Base-by-base conservation (phyloP, 2,329 filamentous ascomycete species). In the Hypoxylon sp. region DNA sequence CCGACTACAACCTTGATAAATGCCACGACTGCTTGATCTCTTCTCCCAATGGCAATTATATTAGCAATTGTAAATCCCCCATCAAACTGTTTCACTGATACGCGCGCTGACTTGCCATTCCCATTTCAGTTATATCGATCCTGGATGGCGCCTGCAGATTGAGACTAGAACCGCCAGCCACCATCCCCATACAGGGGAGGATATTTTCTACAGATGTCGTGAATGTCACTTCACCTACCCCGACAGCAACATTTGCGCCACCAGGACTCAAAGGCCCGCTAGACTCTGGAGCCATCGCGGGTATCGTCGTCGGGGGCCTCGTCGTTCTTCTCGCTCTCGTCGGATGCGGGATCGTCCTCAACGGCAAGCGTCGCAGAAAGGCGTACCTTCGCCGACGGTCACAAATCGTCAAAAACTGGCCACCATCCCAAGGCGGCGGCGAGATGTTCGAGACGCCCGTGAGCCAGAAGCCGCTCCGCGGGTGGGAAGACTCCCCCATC, bases 81-180 rank as follows among this genome's bases (percentile, higher is more conserved):
- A 5, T 5, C 14, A 19, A 32, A 25, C 19, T 58, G 28, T 11
- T 36, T 23, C 17, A 60, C n/a, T 11, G 2, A 17, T 0, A 1
- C 5, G 28, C 38, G 13, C 30, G 17, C 67, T 74, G 36, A 73
- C 63, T 10, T 25, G 30, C 61, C 3, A 19, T 36, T n/a, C 23
- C 4, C 2, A 28, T 43, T 17, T 41, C 72, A 81, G 71, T 78
- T 62, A 51, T 71, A 17, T 70, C 70, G 5, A 55, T 85, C 36
- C 80, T 90, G 6, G 79, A 87, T 62, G 87, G 86, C 17, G 87
- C 85, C 5, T 90, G 89, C 71, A 74, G 81, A 57, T 85, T 89
- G 68, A 79, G 80, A 62, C 86, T 88, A 0, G 67, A 73, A 0
- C 75, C 80, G 0, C 87, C 87, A 0, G 72, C 77, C 0, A 83